A percentile compares a stretch with the other conserved stretches of the same genome.
Conservation (phyloP, 441 rosid genomes). For the Erodium texanum region DNA sequence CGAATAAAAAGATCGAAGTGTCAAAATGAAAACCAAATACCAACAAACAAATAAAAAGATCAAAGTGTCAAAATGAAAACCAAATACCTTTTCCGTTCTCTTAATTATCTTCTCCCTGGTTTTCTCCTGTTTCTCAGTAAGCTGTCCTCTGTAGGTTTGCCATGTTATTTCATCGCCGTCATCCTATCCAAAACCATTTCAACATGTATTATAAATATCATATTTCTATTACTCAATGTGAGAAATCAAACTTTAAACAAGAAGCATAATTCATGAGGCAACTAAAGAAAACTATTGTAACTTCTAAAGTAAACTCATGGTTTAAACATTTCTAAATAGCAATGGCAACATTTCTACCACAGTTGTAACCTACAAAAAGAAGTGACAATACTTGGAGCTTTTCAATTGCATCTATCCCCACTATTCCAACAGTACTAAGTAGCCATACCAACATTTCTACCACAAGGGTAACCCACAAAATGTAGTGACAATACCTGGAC, state of each 20-base stretch:
- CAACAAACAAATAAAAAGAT: background rate
- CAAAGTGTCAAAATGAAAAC: background rate
- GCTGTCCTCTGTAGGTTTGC: constrained; percentile 93
- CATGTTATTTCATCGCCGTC: constrained; percentile 82
- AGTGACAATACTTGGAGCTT: too few species aligned
- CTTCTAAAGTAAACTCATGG: background rate
- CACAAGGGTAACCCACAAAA: constrained; percentile 8
- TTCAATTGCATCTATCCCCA: too few species aligned
- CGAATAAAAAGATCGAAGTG: background rate
- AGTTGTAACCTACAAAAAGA: too few species aligned
- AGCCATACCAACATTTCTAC: background rate
- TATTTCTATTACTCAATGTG: constrained; percentile 11
- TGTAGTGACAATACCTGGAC: constrained; percentile 46
- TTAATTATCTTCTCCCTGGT: constrained; percentile 77
- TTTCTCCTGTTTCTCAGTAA: constrained; percentile 93
- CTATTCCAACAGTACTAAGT: background rate
- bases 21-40: background rate
- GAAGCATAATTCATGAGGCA: background rate
- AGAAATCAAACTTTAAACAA: constrained; percentile 3
- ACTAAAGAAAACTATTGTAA: background rate
- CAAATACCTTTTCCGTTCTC: constrained; percentile 73
- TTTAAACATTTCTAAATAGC: too few species aligned
- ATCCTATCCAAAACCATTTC: constrained; percentile 38
- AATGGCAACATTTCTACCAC: too few species aligned
- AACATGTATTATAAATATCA: constrained; percentile 3